phyloP scores from a whole-genome alignment of 768 basidiomycete genomes.

The Xerocomus spinulosus region DNA sequence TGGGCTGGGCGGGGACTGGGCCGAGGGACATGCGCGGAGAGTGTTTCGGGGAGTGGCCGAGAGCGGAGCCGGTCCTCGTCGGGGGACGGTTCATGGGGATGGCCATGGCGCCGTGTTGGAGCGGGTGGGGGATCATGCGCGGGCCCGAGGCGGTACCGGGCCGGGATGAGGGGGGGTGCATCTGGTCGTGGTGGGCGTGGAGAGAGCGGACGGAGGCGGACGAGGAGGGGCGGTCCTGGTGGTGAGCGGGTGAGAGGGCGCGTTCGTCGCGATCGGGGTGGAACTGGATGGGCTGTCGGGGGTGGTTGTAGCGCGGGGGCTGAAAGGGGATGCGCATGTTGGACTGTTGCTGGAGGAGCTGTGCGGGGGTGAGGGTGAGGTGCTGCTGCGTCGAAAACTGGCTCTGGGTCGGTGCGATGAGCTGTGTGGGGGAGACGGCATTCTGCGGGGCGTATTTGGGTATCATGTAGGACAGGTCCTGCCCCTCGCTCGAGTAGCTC shows the following conservation, averaged over 20 bases:
- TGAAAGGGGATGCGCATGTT: constrained; percentile 17
- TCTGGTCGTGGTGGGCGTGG: constrained; percentile 21
- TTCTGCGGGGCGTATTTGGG: background rate
- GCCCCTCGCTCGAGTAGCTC: too few species aligned
- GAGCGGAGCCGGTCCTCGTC: constrained; percentile 28
- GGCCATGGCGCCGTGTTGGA: too few species aligned
- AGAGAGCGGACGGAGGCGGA: constrained; percentile 28
- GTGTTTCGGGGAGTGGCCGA: constrained; percentile 28
- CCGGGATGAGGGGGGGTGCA: constrained; percentile 24
- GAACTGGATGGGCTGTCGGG: too few species aligned
- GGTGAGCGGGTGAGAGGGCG: too few species aligned
- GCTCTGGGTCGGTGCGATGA: constrained; percentile 15
- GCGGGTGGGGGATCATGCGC: constrained; percentile 22
- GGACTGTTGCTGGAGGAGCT: constrained; percentile 35
- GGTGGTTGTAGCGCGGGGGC: too few species aligned
- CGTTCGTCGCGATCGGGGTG: constrained; percentile 22
- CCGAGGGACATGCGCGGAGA: constrained; percentile 23
- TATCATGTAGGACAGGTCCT: background rate
- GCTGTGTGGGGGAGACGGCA: constrained; percentile 19
- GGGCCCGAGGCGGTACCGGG: constrained; percentile 24
- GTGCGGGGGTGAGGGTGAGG: constrained; percentile 34
- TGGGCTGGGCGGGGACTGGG: background rate
- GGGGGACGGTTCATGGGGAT: constrained; percentile 28
- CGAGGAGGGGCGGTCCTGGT: constrained; percentile 26
- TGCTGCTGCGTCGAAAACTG: background rate